phyloP scores from a whole-genome alignment of 1,139 yeast genomes.

The Blastobotrys proliferans region DNA sequence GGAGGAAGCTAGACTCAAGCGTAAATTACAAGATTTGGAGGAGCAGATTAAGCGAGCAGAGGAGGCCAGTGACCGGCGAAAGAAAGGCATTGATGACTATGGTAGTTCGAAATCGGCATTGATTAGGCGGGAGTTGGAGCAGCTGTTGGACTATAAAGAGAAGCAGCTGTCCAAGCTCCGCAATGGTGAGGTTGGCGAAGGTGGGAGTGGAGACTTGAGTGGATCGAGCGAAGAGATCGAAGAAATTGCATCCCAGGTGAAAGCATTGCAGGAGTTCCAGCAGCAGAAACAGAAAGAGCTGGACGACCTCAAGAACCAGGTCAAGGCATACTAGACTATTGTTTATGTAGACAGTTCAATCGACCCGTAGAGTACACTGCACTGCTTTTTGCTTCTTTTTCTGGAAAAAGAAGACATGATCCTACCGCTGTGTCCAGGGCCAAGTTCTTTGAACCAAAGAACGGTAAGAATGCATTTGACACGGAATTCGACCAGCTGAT shows the following conservation, averaged over 20 bases:
- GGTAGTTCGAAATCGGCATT: conserved; percentile 40
- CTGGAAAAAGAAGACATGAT: too few relatives aligned
- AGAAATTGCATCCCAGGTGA: conserved; percentile 62
- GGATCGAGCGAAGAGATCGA: conserved; percentile 54
- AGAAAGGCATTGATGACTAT: conserved; percentile 41
- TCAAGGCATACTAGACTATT: conserved; percentile 30
- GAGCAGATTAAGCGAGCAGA: conserved; percentile 57
- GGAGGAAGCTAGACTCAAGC: conserved; percentile 82
- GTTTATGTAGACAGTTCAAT: too few relatives aligned
- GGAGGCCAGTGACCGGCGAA: conserved; percentile 42
- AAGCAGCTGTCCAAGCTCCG: conserved; percentile 39
- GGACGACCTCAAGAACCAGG: conserved; percentile 43
- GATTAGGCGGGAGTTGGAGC: conserved; percentile 73
- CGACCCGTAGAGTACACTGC: too few relatives aligned
- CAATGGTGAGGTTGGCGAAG: conserved; percentile 22
- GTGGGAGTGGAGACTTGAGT: conserved; percentile 20
- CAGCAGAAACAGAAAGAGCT: conserved; percentile 50
- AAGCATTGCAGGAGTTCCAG: conserved; percentile 54
- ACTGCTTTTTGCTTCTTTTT: too few relatives aligned
- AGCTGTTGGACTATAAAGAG: conserved; percentile 70
- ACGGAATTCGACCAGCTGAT: conserved; percentile 74
- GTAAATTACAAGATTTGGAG: conserved; percentile 74
- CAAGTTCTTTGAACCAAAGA: conserved; percentile 92
- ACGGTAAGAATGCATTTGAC: conserved; percentile 75
- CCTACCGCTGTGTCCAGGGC: conserved; percentile 88